A percentile compares a stretch with the other conserved stretches of the same genome.
These are phyloP conservation scores for Wickerhamiella hasegawae DNA, from an alignment of 805 yeast genomes.

Conservation along the genomic window DNA sequence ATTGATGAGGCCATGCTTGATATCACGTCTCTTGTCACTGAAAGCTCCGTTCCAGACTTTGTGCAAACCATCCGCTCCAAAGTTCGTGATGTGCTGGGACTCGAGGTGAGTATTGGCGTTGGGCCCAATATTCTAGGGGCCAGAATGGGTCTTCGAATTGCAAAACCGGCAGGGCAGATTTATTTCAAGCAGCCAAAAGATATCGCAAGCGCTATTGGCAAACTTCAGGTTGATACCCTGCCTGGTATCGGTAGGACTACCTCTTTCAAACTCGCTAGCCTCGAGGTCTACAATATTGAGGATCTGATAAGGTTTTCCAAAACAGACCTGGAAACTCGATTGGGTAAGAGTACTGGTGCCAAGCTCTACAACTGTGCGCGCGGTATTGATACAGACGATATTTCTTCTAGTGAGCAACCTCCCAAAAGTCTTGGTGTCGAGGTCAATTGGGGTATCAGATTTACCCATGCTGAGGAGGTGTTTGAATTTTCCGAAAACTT, in stretches of 20 bases:
- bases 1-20: conserved; percentile 86
- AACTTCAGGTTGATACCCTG: conserved; percentile 24
- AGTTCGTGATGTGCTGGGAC: conserved; percentile 32
- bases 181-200: conserved; percentile 22
- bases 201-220: conserved; percentile 22
- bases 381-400: conserved; percentile 46
- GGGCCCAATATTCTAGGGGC: conserved; percentile 62
- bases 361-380: conserved; percentile 43
- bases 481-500: conserved; percentile 45
- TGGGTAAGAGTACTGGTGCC: conserved; percentile 59
- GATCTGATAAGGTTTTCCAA: conserved; percentile 26
- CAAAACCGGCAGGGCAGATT: conserved; percentile 65
- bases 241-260: conserved; percentile 31
- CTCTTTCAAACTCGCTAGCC: conserved; percentile 29
- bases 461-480: conserved; percentile 42
- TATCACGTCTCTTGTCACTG: conserved; percentile 24
- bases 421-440: conserved; percentile 76
- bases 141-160: conserved; percentile 50
- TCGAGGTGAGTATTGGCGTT: conserved; percentile 71
- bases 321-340: conserved; percentile 25
- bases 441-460: conserved; percentile 80
- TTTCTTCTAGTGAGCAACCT: conserved; percentile 26
- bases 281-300: conserved; percentile 22
- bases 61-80: conserved; percentile 25
- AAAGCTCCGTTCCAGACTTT: conserved; percentile 14